Evolutionary conservation across 192 early-diverging fungal genomes (phyloP).

Genomic region (Rhizophagus prolifer): DNA sequence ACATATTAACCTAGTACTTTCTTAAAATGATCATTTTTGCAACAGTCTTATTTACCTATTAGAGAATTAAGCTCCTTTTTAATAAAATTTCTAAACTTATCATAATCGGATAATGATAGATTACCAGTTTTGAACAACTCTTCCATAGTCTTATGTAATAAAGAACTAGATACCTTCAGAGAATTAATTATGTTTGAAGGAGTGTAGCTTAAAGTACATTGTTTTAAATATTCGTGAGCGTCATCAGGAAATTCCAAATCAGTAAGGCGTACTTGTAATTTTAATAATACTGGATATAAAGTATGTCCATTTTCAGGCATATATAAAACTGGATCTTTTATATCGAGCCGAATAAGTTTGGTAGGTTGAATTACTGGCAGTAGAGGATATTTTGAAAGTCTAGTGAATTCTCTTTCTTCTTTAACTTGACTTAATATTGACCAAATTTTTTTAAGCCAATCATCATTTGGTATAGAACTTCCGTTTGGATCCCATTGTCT

Average conservation of each 20-base stretch:
- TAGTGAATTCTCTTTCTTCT: background rate
- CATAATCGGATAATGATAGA: no score
- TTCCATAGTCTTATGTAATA: no score
- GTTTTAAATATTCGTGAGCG: background rate
- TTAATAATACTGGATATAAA: background rate
- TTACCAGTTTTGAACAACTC: no score
- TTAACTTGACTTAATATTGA: no score
- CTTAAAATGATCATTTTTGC: no score
- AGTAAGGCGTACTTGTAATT: background rate
- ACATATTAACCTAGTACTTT: no score
- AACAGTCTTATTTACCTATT: no score
- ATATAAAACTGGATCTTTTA: background rate
- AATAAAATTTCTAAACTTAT: no score
- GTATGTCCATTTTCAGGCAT: background rate
- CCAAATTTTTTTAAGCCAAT: background rate
- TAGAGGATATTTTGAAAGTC: background rate
- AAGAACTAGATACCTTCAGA: no score
- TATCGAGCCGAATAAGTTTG: background rate
- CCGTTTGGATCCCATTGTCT: background rate
- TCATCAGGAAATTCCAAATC: background rate
- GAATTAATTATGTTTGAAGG: background rate
- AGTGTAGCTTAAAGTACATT: background rate
- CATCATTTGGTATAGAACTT: background rate
- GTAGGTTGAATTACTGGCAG: background rate
- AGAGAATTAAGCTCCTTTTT: no score